Conservation (phyloP, 1,139 yeast species). For the Scheffersomyces stambukii region DNA sequence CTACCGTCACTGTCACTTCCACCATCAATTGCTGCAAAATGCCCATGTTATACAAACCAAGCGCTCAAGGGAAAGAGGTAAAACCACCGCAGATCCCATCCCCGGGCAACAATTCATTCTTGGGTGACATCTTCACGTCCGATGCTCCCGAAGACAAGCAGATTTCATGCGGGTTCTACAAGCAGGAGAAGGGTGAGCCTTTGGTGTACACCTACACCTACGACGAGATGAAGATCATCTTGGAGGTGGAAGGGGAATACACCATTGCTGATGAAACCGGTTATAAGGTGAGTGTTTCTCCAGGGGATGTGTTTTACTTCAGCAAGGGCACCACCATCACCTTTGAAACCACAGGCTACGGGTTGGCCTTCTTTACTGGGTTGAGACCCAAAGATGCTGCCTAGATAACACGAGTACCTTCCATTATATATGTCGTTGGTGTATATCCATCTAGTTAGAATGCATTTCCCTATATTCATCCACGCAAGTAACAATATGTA, state of each 20-base stretch:
- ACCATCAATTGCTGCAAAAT: slow-evolving; percentile 2
- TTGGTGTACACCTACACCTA: slow-evolving; percentile 60
- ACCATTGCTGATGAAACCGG: slow-evolving; percentile 61
- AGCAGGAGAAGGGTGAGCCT: slow-evolving; percentile 63
- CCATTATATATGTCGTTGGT: no score
- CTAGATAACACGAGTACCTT: neutral
- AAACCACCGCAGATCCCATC: slow-evolving; percentile 57
- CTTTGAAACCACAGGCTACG: slow-evolving; percentile 62
- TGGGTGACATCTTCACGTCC: slow-evolving; percentile 60
- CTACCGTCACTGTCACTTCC: neutral
- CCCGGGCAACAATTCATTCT: slow-evolving; percentile 59
- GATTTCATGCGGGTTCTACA: slow-evolving; percentile 63
- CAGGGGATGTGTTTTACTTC: slow-evolving; percentile 69
- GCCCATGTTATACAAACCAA: slow-evolving; percentile 52
- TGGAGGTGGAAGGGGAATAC: slow-evolving; percentile 64
- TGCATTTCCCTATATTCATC: no score
- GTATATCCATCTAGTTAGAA: no score
- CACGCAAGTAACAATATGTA: no score
- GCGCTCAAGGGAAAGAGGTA: slow-evolving; percentile 48
- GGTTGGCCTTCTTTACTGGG: slow-evolving; percentile 62
- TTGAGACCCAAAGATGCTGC: slow-evolving; percentile 39
- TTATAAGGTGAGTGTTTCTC: slow-evolving; percentile 48
- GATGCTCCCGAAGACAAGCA: slow-evolving; percentile 56
- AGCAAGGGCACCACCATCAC: slow-evolving; percentile 65
- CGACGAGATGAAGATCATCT: slow-evolving; percentile 68